phyloP scores from a whole-genome alignment of 2,329 filamentous ascomycete genomes.

The Boeremia exigua region DNA sequence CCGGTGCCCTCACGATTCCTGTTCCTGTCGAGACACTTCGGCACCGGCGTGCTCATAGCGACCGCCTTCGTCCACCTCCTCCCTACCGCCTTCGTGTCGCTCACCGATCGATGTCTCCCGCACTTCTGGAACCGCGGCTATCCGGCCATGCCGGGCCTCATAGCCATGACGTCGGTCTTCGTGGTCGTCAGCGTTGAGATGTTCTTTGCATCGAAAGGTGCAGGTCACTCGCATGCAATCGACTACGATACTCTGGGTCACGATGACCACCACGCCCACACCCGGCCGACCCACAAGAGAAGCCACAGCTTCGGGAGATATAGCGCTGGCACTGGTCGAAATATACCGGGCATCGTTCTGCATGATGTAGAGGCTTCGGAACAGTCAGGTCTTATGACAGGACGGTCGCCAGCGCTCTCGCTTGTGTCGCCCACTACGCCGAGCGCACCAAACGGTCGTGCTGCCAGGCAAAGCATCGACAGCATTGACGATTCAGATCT shows the following conservation, averaged over 20 bases:
- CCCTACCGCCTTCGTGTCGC: slow-evolving; percentile 49
- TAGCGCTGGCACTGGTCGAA: slow-evolving; percentile 31
- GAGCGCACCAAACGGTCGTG: slow-evolving; percentile 11
- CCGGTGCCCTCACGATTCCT: slow-evolving; percentile 49
- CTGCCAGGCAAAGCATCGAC: slow-evolving; percentile 20
- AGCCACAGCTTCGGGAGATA: slow-evolving; percentile 44
- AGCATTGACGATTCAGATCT: slow-evolving; percentile 43
- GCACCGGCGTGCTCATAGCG: slow-evolving; percentile 50
- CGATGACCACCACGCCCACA: slow-evolving; percentile 24
- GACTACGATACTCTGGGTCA: slow-evolving; percentile 56
- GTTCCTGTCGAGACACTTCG: slow-evolving; percentile 50
- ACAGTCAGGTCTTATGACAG: slow-evolving; percentile 36
- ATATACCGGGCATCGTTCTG: slow-evolving; percentile 40
- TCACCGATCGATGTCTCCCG: slow-evolving; percentile 49
- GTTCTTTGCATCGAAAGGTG: slow-evolving; percentile 77
- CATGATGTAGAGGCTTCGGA: slow-evolving; percentile 42
- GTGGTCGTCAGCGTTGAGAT: slow-evolving; percentile 87
- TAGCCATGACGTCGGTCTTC: slow-evolving; percentile 50
- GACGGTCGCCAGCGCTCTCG: slow-evolving; percentile 41
- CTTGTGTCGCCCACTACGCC: slow-evolving; percentile 32
- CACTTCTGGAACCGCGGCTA: slow-evolving; percentile 50
- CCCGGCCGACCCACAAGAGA: slow-evolving; percentile 35
- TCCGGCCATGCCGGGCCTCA: slow-evolving; percentile 48
- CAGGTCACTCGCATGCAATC: slow-evolving; percentile 62
- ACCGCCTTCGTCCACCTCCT: slow-evolving; percentile 52